Base-by-base conservation (phyloP, 306 rosid genomes). In the Canavalia gladiata region DNA sequence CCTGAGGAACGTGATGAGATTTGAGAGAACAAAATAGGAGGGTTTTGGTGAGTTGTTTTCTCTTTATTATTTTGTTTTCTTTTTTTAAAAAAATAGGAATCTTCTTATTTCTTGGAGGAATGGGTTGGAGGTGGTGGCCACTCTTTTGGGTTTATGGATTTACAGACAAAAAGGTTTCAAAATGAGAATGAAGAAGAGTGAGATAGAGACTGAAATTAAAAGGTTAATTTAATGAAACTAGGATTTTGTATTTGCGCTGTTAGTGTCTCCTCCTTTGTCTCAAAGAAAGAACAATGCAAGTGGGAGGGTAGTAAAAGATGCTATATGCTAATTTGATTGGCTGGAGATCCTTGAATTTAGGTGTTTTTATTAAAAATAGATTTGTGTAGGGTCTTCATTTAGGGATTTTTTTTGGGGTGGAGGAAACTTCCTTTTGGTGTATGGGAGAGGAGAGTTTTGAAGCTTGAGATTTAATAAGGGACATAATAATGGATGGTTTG, bases 101-200 rank as follows among this genome's bases (percentile, higher is more conserved):
- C 95, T 91, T 92, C 86, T 71, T 82, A 87, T 89, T 92, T 87
- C 93, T 94, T 92, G 90, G 76, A 86, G 88, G 76, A 70, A 62
- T 83, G 88, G 91, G 87, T 60, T 87, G 80, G 81, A 78, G 86
- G 72, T 77, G 83, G 41, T 45, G 82, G 76, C 64, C 77, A 85
- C 82, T 42, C 74, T 75, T 76, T 79, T 76, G 74, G 86, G 87
- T 85, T 76, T 87, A 74, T 57, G 68, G 65, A 67, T 77, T 67
- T 64, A 47, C 66, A 43, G 74, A 84, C 72, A 46, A 76, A 75
- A 70, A 72, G 31, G 76, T 56, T 65, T 60, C 78, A 77, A 59
- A 49, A 76, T 47, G 49, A 3, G 57, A 60, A 8, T 49, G 57
- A 46, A 18, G 28, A 4, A 64, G 12, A 43, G 34, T 37, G 41